Percentiles rank a stretch among this genome's conserved stretches.
Evolutionary conservation across 805 yeast species (phyloP).

Genomic region (Monosporozyma yasuniensis): DNA sequence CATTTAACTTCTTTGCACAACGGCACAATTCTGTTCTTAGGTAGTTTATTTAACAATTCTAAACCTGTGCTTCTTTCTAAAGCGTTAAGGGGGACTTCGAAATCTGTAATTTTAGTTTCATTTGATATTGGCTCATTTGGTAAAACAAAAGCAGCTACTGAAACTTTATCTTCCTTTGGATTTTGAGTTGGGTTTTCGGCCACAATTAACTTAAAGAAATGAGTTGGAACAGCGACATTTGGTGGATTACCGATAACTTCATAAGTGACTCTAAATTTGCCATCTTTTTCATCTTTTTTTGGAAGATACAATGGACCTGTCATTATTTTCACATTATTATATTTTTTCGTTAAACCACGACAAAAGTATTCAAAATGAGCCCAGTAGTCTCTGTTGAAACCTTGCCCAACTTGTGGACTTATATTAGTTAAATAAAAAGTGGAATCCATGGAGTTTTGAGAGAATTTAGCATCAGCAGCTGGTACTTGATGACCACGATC

Average conservation of each 20-base stretch:
- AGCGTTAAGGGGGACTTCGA: slow-evolving; percentile 85
- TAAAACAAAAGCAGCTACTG: slow-evolving; percentile 87
- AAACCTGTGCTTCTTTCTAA: slow-evolving; percentile 82
- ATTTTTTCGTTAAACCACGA: slow-evolving; percentile 63
- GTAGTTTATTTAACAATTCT: slow-evolving; percentile 64
- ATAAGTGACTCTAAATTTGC: slow-evolving; percentile 74
- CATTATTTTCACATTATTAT: slow-evolving; percentile 70
- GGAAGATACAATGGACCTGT: slow-evolving; percentile 95
- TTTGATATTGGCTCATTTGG: slow-evolving; percentile 82
- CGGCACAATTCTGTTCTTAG: slow-evolving; percentile 45
- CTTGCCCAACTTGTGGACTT: slow-evolving; percentile 96
- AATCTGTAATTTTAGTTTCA: slow-evolving; percentile 55
- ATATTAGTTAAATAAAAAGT: slow-evolving; percentile 85
- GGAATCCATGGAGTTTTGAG: slow-evolving; percentile 89
- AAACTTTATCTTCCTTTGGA: slow-evolving; percentile 34
- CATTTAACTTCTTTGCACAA: slow-evolving; percentile 78
- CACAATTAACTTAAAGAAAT: slow-evolving; percentile 82
- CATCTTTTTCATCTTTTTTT: slow-evolving; percentile 58
- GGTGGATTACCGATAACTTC: slow-evolving; percentile 97
- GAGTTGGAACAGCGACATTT: slow-evolving; percentile 93
- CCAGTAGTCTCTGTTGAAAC: slow-evolving; percentile 97
- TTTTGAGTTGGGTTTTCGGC: slow-evolving; percentile 51
- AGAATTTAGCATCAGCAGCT: slow-evolving; percentile 92
- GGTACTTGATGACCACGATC: slow-evolving; percentile 98
- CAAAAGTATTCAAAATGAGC: slow-evolving; percentile 90